phyloP scores from a whole-genome alignment of 108 stramenopile genomes.

The Hondaea fermentalgiana region DNA sequence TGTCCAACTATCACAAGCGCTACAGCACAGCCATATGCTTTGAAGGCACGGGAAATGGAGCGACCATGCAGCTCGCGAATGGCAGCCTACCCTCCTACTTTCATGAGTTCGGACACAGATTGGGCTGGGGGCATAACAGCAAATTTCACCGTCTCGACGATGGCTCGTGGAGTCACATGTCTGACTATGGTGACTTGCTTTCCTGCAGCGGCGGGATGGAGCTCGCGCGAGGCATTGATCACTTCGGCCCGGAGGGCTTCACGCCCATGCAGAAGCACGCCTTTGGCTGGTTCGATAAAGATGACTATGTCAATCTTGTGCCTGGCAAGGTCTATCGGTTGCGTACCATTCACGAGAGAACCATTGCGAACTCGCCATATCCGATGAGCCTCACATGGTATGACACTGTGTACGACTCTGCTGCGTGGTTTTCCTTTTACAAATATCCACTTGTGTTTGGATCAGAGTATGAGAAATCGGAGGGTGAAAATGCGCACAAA shows the following conservation, averaged over 20 bases:
- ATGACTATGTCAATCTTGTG: background rate
- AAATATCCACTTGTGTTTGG: background rate
- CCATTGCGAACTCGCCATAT: background rate
- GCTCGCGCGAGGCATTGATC: background rate
- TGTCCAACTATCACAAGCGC: background rate
- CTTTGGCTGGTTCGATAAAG: background rate
- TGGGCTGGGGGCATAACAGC: background rate
- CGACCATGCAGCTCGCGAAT: background rate
- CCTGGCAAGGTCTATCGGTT: background rate
- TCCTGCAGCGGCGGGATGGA: background rate
- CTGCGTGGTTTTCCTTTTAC: background rate
- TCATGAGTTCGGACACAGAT: background rate
- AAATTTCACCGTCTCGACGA: background rate
- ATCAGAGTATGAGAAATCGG: background rate
- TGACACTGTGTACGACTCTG: background rate
- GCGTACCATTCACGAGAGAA: background rate
- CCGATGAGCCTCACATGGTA: background rate
- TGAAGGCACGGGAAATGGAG: background rate
- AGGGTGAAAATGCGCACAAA: background rate
- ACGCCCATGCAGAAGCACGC: background rate
- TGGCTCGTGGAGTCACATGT: background rate
- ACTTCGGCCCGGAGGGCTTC: background rate
- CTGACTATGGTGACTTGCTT: background rate
- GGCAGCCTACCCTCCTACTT: background rate
- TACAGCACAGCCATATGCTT: background rate